Base-by-base conservation (phyloP, 2,329 filamentous ascomycete genomes). In the Sclerotiophoma versabilis region DNA sequence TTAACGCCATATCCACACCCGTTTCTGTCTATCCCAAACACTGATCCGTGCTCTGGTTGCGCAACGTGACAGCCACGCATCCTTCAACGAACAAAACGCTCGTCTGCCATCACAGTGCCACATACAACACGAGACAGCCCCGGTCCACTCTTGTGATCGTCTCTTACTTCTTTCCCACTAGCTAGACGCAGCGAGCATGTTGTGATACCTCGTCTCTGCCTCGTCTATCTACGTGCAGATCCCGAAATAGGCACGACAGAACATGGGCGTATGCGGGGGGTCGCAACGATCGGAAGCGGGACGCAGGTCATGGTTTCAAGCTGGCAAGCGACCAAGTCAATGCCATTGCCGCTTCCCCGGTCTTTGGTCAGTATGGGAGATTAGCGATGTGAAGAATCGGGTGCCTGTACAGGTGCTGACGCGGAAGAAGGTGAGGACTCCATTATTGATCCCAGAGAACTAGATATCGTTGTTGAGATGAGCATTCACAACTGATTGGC, bases 181-280 rank as follows among this genome's bases (percentile, higher is more conserved):
- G 48, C 58, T 37, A 52, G 43, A 39, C 22, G 39, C 39, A 45
- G 22, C 44, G 51, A 45, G 36, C 20, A 30, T 57, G 63, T 48
- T 10, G 69, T 67, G 55, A 33, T 26, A 70, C 51, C 33, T 54
- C 43, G 42, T 42, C 20, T 47, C 30, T 29, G 25, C 36, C 30
- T 53, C 45, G 45, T 49, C 20, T 41, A 71, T 66, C 51, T 67
- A 58, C 59, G 54, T 47, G 57, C 57, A 59, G 58, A 66, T 65
- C 63, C 66, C 27, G 50, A 68, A 68, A 68, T 65, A 67, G 57
- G 53, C 61, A 59, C 63, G 59, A 65, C 64, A 64, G 63, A 49
- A 45, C 67, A 68, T 66, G 56, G 50, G 48, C 57, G 55, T 44
- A 54, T 60, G 63, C 53, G 63, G 64, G 64, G 62, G 58, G 38